Percentiles rank a stretch among this genome's conserved stretches.
phyloP scores from a whole-genome alignment of 352 stramenopile species.

The Blastocystis sp. region DNA sequence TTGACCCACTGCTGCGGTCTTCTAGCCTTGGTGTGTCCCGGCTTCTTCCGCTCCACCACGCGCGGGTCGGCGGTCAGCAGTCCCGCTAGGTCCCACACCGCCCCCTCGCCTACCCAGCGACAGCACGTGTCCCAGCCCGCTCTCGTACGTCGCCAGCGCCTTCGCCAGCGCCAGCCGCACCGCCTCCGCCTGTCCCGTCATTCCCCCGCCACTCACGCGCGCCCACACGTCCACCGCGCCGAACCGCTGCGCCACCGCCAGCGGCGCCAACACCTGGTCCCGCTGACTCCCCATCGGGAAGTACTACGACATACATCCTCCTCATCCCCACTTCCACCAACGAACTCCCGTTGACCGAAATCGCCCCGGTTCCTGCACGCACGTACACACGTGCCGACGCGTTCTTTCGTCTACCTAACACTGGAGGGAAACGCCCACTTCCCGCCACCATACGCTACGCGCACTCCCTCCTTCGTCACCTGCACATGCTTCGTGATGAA shows the following conservation, averaged over 20 bases:
- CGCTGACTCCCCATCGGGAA: constrained; percentile 59
- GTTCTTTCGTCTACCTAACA: constrained; percentile 74
- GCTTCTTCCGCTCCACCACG: constrained; percentile 90
- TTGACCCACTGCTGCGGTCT: constrained; percentile 95
- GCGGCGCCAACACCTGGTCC: constrained; percentile 61
- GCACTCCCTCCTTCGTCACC: background rate
- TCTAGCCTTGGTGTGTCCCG: constrained; percentile 82
- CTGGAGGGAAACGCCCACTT: background rate
- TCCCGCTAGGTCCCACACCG: constrained; percentile 64
- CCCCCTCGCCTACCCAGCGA: background rate
- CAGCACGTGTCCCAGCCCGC: constrained; percentile 63
- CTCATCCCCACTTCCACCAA: constrained; percentile 77
- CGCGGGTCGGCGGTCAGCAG: constrained; percentile 82
- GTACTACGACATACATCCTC: constrained; percentile 61
- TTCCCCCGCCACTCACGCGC: constrained; percentile 78
- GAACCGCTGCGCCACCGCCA: constrained; percentile 60
- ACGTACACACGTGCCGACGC: constrained; percentile 82
- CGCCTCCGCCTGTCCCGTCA: constrained; percentile 81
- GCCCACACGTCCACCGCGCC: constrained; percentile 79
- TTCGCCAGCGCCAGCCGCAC: constrained; percentile 80
- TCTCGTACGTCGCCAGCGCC: constrained; percentile 83
- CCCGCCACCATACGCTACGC: background rate
- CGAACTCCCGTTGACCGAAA: constrained; percentile 83
- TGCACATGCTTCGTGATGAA: background rate
- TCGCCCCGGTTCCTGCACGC: constrained; percentile 74